These are phyloP conservation scores for Amniculicola lignicola DNA, from an alignment of 495 filamentous ascomycete genomes.

Conservation along the genomic window DNA sequence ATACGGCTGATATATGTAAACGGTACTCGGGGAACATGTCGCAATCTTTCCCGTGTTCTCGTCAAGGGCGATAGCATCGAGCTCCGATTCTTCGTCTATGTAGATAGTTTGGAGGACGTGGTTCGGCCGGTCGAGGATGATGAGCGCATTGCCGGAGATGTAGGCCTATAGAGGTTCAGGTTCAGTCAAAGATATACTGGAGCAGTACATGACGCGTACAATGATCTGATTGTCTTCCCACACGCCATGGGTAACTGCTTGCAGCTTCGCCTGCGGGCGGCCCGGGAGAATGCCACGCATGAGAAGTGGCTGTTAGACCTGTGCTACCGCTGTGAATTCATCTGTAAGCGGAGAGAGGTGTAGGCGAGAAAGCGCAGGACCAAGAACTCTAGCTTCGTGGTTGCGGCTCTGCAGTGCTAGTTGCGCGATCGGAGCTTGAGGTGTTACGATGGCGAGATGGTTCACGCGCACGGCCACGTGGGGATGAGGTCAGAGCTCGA, in stretches of 20 bases:
- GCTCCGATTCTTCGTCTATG: slow-evolving; percentile 66
- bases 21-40: slow-evolving; percentile 57
- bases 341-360: background rate
- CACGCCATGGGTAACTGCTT: slow-evolving; percentile 79
- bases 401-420: background rate
- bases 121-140: slow-evolving; percentile 72
- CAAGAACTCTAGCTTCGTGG: background rate
- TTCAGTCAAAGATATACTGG: background rate
- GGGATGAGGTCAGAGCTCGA: slow-evolving; percentile 13
- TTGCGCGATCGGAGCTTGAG: background rate
- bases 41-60: slow-evolving; percentile 85
- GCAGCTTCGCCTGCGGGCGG: slow-evolving; percentile 81
- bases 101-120: slow-evolving; percentile 87
- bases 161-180: slow-evolving; percentile 61
- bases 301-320: slow-evolving; percentile 35
- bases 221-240: slow-evolving; percentile 80
- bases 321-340: slow-evolving; percentile 24
- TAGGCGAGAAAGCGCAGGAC: background rate
- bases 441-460: background rate
- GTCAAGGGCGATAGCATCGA: slow-evolving; percentile 74
- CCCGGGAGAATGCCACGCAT: slow-evolving; percentile 86
- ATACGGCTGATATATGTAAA: slow-evolving; percentile 78
- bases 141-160: slow-evolving; percentile 81
- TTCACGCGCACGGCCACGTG: slow-evolving; percentile 21
- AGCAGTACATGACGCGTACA: slow-evolving; percentile 51